A percentile compares a stretch with the other conserved stretches of the same genome.
Conservation (phyloP, 129 eudicot genomes). For the Escallonia herrerae region DNA sequence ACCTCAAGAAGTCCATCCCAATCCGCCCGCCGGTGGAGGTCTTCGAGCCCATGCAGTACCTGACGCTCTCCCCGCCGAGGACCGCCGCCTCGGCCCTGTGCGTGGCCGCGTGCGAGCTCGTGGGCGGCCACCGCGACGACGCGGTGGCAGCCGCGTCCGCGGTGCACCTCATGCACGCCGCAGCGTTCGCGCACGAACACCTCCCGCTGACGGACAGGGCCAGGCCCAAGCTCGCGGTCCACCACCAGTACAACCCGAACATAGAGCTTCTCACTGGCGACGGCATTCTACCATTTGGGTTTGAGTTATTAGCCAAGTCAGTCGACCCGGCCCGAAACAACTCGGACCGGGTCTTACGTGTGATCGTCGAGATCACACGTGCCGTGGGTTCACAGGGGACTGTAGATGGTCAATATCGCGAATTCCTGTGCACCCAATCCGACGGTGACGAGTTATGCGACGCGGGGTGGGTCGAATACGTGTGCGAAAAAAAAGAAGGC, state of each 20-base stretch:
- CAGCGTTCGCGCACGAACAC: conserved; percentile 36
- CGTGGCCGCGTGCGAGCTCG: conserved; percentile 68
- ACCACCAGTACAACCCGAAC: conserved; percentile 28
- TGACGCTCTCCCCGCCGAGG: conserved; percentile 50
- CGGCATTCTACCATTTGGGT: conserved; percentile 54
- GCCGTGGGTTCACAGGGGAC: conserved; percentile 42
- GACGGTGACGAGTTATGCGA: background rate
- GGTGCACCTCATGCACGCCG: conserved; percentile 58
- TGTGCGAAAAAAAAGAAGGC: conserved; percentile 36
- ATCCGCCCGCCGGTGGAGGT: conserved; percentile 39
- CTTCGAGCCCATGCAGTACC: conserved; percentile 64
- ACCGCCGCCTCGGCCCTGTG: conserved; percentile 47
- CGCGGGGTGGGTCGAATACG: conserved; percentile 7
- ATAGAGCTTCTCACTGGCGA: conserved; percentile 58
- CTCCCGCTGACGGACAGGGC: conserved; percentile 23
- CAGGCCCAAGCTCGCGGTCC: background rate
- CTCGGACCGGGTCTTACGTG: conserved; percentile 28
- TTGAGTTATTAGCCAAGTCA: conserved; percentile 43
- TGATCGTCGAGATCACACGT: conserved; percentile 39
- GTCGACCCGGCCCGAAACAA: conserved; percentile 10
- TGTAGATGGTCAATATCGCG: conserved; percentile 23
- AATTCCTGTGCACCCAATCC: background rate
- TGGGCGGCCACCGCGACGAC: conserved; percentile 43
- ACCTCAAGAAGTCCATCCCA: conserved; percentile 39
- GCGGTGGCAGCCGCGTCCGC: conserved; percentile 63